These are phyloP conservation scores for Oropetium thomaeum DNA, from an alignment of 176 grass and related monocot genomes.

Conservation along the genomic window DNA sequence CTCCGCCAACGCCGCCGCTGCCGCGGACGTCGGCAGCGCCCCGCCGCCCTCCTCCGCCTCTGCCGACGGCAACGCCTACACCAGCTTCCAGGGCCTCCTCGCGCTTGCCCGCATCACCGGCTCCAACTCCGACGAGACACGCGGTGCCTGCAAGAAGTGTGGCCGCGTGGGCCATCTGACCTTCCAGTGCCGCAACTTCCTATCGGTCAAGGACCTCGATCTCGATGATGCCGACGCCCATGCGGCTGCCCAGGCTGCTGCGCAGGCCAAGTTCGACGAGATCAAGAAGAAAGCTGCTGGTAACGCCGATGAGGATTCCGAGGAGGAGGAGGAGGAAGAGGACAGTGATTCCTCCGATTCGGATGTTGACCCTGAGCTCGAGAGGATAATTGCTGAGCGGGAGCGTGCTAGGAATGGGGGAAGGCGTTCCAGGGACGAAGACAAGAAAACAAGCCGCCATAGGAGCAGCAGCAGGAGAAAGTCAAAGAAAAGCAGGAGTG, in stretches of 20 bases:
- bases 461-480: constrained; percentile 44
- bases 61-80: constrained; percentile 61
- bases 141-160: constrained; percentile 79
- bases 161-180: constrained; percentile 85
- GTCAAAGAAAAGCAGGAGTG: constrained; percentile 51
- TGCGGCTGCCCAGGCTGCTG: constrained; percentile 4
- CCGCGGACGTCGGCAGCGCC: background rate
- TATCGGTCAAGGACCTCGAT: constrained; percentile 51
- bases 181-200: constrained; percentile 98
- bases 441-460: constrained; percentile 16
- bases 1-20: constrained; percentile 32
- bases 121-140: constrained; percentile 59
- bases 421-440: constrained; percentile 20
- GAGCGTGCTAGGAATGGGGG: constrained; percentile 51
- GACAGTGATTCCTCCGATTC: constrained; percentile 63
- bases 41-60: background rate
- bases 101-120: constrained; percentile 76
- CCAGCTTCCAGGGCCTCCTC: constrained; percentile 88
- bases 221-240: constrained; percentile 26
- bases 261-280: constrained; percentile 40
- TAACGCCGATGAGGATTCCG: constrained; percentile 28
- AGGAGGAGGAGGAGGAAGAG: constrained; percentile 44
- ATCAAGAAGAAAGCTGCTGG: constrained; percentile 50
- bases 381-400: constrained; percentile 71
- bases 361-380: constrained; percentile 59